Base-by-base conservation (phyloP, 257 asterid genomes). In the Solanum chmielewskii region DNA sequence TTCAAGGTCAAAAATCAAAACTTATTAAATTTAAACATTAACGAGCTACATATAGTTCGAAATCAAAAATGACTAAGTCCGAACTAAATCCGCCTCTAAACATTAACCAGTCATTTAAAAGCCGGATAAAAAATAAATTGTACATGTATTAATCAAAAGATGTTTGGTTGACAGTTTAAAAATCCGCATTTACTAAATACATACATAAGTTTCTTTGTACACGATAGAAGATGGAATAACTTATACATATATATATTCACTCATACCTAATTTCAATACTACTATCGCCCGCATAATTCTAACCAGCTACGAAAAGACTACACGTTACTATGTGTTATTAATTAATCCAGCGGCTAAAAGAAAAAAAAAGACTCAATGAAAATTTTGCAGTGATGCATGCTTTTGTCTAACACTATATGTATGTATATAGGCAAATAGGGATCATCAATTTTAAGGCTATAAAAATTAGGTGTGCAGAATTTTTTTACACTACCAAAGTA, bases 401-500 rank as follows among this genome's bases (percentile, higher is more conserved):
- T 27, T 27, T 47, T 47, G 69, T 49, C 69, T 11, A 80, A 80
- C 20, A 49, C 11, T 49, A 14, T 80, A 31, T 37, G 47, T 18
- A 7, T 8, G 27, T 3, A 12, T 25, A 2, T 35, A 2, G 73
- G 73, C 37, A 25, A 25, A 66, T 47, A 81, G 85, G 85, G 12
- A 31, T 81, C 85, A 81, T 81, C 85, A 81, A 49, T 31, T 81
- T 81, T 81, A 60, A 31, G 69, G 70, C 31, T 10, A 81, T 47
- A 31, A 9, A 5, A 81, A 81, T 49, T 49, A 81, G 45, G 85
- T 81, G 20, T 81, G 20, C 85, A 81, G 69, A 81, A 10, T 5
- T 27, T 49, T 49, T 81, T 49, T 18, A 81, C 85, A 49, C 70
- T n/a, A 81, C 20, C 33, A 84, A 35, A 89, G 91, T 89, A 11